These are phyloP conservation scores for Avena eriantha DNA, from an alignment of 176 grass and related monocot species.

Conservation along the genomic window DNA sequence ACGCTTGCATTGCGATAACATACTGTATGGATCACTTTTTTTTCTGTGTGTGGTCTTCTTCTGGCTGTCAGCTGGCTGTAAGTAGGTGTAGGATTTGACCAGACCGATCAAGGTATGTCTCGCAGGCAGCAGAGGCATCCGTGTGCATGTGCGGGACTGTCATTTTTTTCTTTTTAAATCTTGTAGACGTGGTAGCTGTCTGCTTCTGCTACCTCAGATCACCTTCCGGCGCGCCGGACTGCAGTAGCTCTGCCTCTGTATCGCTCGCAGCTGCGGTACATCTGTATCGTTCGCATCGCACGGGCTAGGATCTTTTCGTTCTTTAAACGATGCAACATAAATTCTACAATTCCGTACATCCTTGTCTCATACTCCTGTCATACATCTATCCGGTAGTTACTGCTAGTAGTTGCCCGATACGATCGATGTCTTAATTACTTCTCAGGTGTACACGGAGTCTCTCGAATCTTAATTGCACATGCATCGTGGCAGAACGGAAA, in stretches of 20 bases:
- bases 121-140: background rate
- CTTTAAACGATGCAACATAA: background rate
- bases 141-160: constrained; percentile 35
- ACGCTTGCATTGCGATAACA: background rate
- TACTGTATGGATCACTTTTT: background rate
- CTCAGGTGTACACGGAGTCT: background rate
- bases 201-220: background rate
- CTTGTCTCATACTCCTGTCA: background rate
- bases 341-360: background rate
- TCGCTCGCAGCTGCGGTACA: background rate
- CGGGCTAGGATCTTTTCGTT: background rate
- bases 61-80: background rate
- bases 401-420: background rate
- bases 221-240: background rate
- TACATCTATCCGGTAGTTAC: background rate
- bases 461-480: background rate
- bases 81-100: constrained; percentile 32
- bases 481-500: background rate
- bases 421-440: background rate
- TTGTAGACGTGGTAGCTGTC: background rate
- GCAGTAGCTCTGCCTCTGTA: background rate
- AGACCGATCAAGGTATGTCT: background rate
- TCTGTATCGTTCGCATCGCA: background rate
- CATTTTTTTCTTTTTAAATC: background rate
- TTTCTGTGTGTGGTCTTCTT: background rate